Conservation (phyloP, 2,329 filamentous ascomycete species). For the Claviceps maximensis region DNA sequence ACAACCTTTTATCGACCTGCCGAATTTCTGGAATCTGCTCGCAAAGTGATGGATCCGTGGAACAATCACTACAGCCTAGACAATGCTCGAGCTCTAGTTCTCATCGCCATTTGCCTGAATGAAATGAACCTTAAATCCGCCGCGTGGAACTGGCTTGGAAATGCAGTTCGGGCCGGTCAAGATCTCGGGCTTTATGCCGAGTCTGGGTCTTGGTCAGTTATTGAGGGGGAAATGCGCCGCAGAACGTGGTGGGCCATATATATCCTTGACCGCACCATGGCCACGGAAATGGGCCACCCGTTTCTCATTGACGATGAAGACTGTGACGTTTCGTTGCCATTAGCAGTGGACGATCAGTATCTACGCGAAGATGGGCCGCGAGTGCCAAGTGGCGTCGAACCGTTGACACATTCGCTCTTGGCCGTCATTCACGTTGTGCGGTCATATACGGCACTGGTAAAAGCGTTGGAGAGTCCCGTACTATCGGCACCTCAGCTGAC, state of each 20-base stretch:
- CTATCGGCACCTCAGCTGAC: conserved; percentile 56
- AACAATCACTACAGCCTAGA: conserved; percentile 65
- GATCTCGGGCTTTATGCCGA: conserved; percentile 72
- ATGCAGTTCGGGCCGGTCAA: conserved; percentile 67
- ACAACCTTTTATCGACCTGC: conserved; percentile 40
- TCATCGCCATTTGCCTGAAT: conserved; percentile 66
- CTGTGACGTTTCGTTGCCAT: conserved; percentile 72
- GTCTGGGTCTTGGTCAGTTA: conserved; percentile 54
- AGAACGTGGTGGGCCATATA: conserved; percentile 93
- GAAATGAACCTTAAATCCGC: conserved; percentile 80
- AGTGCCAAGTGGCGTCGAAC: conserved; percentile 36
- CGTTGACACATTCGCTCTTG: conserved; percentile 57
- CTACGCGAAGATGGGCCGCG: conserved; percentile 46
- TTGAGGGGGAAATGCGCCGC: conserved; percentile 76
- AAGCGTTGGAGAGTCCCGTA: conserved; percentile 52
- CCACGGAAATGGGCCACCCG: conserved; percentile 69
- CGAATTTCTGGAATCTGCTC: conserved; percentile 59
- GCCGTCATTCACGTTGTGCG: conserved; percentile 72
- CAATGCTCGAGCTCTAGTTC: conserved; percentile 56
- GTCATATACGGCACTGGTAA: conserved; percentile 59
- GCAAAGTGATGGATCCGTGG: conserved; percentile 65
- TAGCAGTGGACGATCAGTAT: conserved; percentile 67
- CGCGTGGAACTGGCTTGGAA: conserved; percentile 76
- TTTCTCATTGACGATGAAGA: conserved; percentile 76
- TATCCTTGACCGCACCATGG: conserved; percentile 68